phyloP scores from a whole-genome alignment of 2,329 filamentous ascomycete genomes.

The Stachybotrys echinatus region DNA sequence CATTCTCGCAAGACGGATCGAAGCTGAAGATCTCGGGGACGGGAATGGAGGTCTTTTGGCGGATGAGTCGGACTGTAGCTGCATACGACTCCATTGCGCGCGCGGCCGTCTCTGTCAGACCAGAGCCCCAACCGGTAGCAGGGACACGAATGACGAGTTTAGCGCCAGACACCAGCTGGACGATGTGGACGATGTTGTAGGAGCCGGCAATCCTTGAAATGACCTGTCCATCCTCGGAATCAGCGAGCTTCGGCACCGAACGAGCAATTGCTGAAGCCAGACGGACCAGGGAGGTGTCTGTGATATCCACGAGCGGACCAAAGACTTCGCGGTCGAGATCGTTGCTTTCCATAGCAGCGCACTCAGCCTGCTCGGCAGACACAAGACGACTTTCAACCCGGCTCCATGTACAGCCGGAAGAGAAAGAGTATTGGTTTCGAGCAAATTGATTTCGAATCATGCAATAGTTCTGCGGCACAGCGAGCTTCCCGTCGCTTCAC shows the following conservation, averaged over 20 bases:
- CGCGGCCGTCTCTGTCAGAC: background rate
- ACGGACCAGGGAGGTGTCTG: constrained; percentile 1
- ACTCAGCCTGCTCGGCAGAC: too few species aligned
- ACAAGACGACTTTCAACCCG: too few species aligned
- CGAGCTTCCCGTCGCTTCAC: too few species aligned
- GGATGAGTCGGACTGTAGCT: constrained; percentile 3
- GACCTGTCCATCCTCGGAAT: constrained; percentile 2
- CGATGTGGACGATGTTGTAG: constrained; percentile 4
- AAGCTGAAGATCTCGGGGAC: background rate
- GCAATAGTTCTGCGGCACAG: too few species aligned
- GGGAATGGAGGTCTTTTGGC: constrained; percentile 1
- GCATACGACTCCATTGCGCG: constrained; percentile 4
- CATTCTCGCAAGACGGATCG: constrained; percentile 1
- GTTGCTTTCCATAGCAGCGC: too few species aligned
- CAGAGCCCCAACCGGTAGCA: constrained; percentile 1
- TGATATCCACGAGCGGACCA: constrained; percentile 3
- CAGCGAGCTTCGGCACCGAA: background rate
- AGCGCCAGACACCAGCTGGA: constrained; percentile 1
- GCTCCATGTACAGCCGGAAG: too few species aligned
- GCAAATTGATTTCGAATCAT: too few species aligned
- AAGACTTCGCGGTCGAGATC: constrained; percentile 3
- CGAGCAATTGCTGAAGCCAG: constrained; percentile 2
- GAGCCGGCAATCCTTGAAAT: constrained; percentile 2
- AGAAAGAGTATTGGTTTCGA: too few species aligned
- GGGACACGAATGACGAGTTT: constrained; percentile 4